phyloP scores from a whole-genome alignment of 371 early-diverging fungal species.

The Rhizopus stolonifer region DNA sequence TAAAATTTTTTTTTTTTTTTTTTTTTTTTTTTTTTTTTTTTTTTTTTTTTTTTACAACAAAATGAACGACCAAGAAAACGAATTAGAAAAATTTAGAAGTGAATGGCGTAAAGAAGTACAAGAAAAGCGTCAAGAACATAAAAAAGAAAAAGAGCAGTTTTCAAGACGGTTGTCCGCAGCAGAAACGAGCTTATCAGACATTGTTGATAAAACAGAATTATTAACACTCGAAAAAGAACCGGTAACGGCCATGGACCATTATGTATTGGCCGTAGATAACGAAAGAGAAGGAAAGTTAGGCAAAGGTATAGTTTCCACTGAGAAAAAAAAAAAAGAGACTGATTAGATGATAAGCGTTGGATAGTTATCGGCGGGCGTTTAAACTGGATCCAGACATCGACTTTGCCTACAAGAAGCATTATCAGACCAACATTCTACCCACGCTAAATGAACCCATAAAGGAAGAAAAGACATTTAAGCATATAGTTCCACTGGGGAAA shows the following conservation, averaged over 20 bases:
- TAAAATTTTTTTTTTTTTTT: no score
- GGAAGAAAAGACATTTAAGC: slow-evolving; percentile 26
- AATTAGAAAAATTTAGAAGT: slow-evolving; percentile 46
- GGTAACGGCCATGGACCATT: slow-evolving; percentile 46
- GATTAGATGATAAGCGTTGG: slow-evolving; percentile 54
- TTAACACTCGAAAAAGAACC: slow-evolving; percentile 5
- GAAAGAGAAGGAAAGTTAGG: slow-evolving; percentile 54
- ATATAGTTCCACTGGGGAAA: slow-evolving; percentile 38
- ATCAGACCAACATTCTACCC: slow-evolving; percentile 29
- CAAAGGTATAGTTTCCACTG: slow-evolving; percentile 31
- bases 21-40: not conserved
- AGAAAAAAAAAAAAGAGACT: not conserved
- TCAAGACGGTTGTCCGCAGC: not conserved
- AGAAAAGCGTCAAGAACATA: slow-evolving; percentile 9
- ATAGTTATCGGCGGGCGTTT: slow-evolving; percentile 53
- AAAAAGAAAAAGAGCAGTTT: slow-evolving; percentile 1
- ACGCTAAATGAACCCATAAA: slow-evolving; percentile 6
- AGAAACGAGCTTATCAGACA: not conserved
- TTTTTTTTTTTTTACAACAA: not conserved
- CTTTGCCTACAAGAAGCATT: slow-evolving; percentile 40
- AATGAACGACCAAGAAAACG: slow-evolving; percentile 15
- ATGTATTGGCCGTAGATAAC: slow-evolving; percentile 45
- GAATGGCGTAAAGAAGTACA: slow-evolving; percentile 49
- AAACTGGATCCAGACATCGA: slow-evolving; percentile 52
- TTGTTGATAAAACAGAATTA: slow-evolving; percentile 13